These are phyloP conservation scores for Silene vulgaris DNA, from an alignment of 179 eudicot genomes.

Conservation along the genomic window DNA sequence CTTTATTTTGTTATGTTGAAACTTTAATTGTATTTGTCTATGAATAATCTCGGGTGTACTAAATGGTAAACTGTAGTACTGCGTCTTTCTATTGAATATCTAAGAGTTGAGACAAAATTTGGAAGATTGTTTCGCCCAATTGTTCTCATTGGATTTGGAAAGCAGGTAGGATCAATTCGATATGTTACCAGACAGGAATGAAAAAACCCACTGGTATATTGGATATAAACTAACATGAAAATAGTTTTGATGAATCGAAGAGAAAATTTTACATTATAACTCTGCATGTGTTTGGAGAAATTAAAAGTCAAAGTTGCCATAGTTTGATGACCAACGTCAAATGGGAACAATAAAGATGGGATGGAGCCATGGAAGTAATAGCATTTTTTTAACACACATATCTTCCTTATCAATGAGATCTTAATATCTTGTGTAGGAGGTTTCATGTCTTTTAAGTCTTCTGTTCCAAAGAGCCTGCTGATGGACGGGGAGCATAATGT, in stretches of 20 bases:
- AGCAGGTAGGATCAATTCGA: slow-evolving; percentile 6
- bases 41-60: background rate
- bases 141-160: background rate
- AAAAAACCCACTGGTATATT: background rate
- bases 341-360: background rate
- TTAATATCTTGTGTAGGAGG: slow-evolving; percentile 59
- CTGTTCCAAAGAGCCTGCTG: slow-evolving; percentile 72
- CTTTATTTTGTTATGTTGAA: background rate
- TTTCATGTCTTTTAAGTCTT: slow-evolving; percentile 70
- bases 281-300: background rate
- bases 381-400: background rate
- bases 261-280: background rate
- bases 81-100: background rate
- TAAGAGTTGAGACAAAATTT: background rate
- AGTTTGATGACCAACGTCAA: background rate
- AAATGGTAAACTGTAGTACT: background rate
- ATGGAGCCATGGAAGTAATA: background rate
- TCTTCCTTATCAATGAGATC: slow-evolving; percentile 1
- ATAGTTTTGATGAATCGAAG: background rate
- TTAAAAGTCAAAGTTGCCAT: background rate
- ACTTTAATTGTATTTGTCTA: background rate
- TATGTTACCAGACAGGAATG: background rate
- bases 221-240: background rate
- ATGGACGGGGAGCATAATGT: slow-evolving; percentile 73
- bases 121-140: background rate